Evolutionary conservation across 306 rosid genomes (phyloP), one percentile per base, ranked within the genome.

Genomic region (Prunus kanzakura): DNA sequence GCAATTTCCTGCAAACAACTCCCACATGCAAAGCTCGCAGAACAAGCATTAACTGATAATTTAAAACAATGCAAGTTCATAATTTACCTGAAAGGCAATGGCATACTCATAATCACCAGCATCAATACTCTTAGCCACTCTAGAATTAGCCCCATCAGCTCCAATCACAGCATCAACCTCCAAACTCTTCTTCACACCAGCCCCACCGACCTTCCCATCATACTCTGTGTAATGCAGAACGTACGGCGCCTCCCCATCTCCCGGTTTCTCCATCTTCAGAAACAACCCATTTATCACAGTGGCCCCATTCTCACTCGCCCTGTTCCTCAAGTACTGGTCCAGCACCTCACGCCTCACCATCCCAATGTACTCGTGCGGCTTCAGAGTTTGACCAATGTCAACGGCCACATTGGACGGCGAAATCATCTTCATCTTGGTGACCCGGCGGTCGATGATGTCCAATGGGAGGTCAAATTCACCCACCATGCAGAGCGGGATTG

Each of bases 351-450:
- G 91, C 65, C 99, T 80, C 4, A 96, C 93, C 99, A 96, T 96
- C 1, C 99, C 99, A 4, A 96, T 96, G 74, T 91, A 96, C 88
- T 96, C 99, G 72, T 96, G 98, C 25, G 98, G 93, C 80, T 96
- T 96, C 20, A 96, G 77, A 3, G 97, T 96, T 63, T 57, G 84
- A 0, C 99, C 98, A 61, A 96, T 92, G 64, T 96, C 98, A 6
- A 96, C 99, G 11, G 97, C 99, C 15, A 96, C 98, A 60, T 96
- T 96, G 19, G 99, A 96, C 72, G 98, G 99, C 15, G 99, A 96
- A 3, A 96, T 91, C 99, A 96, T 92, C 91, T 96, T 92, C 99
- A 96, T 96, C 84, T 91, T 92, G 2, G 98, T 96, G 19, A 96
- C 99, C 6, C 91, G 87, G 2, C 99, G 97, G 90, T 96, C 98